phyloP scores from a whole-genome alignment of 352 stramenopile genomes.

The Phytophthora macrochlamydospora region DNA sequence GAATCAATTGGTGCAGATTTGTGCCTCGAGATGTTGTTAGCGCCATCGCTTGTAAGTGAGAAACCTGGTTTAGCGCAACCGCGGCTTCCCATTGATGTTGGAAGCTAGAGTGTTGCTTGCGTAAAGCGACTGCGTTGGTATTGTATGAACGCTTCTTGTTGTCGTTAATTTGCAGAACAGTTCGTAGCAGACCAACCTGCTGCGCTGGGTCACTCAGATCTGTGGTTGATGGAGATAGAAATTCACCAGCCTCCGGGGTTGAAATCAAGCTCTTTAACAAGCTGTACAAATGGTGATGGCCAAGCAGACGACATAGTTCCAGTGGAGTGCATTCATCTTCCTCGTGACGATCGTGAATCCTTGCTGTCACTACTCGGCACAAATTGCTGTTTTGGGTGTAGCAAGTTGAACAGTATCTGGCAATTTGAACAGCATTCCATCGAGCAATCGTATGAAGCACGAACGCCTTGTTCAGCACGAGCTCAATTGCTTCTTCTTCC shows the following conservation, averaged over 20 bases:
- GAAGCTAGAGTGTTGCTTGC: not conserved
- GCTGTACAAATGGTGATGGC: constrained; percentile 24
- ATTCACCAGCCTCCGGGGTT: no score
- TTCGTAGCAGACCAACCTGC: constrained; percentile 25
- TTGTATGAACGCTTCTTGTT: not conserved
- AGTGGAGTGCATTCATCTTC: constrained; percentile 29
- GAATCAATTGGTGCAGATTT: constrained; percentile 18
- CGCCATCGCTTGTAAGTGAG: constrained; percentile 36
- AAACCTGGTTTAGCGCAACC: constrained; percentile 36
- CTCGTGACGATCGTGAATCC: constrained; percentile 6
- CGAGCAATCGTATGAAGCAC: constrained; percentile 30
- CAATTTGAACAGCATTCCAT: constrained; percentile 44
- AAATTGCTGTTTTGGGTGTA: constrained; percentile 7
- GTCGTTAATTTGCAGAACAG: constrained; percentile 21
- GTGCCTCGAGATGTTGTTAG: not conserved
- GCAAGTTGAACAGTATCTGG: constrained; percentile 13
- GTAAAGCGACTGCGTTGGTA: constrained; percentile 1
- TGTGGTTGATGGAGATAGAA: not conserved
- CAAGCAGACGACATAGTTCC: constrained; percentile 33
- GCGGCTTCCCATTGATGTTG: constrained; percentile 19
- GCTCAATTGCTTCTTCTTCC: not conserved
- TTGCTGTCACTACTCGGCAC: constrained; percentile 8
- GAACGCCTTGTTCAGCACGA: not conserved
- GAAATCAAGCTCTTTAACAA: not conserved
- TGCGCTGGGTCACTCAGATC: not conserved